Conservation (phyloP, 306 rosid genomes). For the Mucuna pruriens region DNA sequence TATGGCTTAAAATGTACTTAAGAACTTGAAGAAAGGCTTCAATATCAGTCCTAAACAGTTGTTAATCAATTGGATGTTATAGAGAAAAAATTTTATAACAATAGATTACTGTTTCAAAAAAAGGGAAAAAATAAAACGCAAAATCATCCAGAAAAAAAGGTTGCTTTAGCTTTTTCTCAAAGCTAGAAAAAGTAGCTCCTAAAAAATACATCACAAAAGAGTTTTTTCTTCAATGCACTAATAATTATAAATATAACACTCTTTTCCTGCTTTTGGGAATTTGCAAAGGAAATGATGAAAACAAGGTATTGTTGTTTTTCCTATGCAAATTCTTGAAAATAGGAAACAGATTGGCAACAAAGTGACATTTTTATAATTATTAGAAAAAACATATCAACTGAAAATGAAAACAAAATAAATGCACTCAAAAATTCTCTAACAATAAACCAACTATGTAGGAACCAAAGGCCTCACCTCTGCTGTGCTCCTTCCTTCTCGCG, state of each 20-base stretch:
- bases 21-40: background rate
- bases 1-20: background rate
- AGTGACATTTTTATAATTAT: background rate
- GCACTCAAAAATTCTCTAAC: background rate
- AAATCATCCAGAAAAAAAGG: background rate
- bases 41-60: slow-evolving; percentile 6
- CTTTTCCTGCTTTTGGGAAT: background rate
- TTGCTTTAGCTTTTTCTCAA: background rate
- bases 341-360: background rate
- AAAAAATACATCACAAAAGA: background rate
- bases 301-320: background rate
- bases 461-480: slow-evolving; percentile 68
- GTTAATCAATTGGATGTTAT: background rate
- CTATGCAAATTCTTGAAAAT: background rate
- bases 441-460: slow-evolving; percentile 20
- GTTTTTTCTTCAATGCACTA: background rate
- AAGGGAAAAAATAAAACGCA: background rate
- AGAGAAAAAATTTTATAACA: background rate
- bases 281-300: slow-evolving; percentile 6
- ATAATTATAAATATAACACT: background rate
- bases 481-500: slow-evolving; percentile 90
- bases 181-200: background rate
- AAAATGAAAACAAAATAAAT: background rate
- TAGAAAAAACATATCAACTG: background rate
- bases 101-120: background rate